phyloP scores from a whole-genome alignment of 2,329 filamentous ascomycete genomes.

The Chlorencoelia australis region DNA sequence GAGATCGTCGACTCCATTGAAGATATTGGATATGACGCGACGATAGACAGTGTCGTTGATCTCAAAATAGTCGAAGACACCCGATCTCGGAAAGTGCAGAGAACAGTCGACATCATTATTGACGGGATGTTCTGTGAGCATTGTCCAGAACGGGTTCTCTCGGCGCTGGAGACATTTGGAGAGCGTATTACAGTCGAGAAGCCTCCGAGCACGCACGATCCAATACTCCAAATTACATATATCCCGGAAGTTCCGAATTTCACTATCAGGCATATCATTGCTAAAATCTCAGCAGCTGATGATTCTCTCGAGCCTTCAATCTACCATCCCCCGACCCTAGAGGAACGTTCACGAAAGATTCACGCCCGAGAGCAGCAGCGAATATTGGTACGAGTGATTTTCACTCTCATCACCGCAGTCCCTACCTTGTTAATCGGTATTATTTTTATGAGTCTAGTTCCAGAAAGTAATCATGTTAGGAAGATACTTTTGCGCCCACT shows the following conservation, averaged over 20 bases:
- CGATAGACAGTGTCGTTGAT: constrained; percentile 39
- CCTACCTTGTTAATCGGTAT: constrained; percentile 83
- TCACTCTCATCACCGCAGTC: constrained; percentile 61
- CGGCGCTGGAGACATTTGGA: constrained; percentile 43
- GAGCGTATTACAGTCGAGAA: constrained; percentile 39
- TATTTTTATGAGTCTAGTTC: constrained; percentile 78
- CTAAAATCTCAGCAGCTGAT: constrained; percentile 56
- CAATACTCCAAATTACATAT: constrained; percentile 64
- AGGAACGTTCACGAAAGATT: constrained; percentile 69
- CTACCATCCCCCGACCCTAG: constrained; percentile 71
- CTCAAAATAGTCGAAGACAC: constrained; percentile 19
- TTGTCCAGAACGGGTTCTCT: constrained; percentile 51
- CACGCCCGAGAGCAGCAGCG: constrained; percentile 58
- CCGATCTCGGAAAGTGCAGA: constrained; percentile 6
- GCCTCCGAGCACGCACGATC: constrained; percentile 46
- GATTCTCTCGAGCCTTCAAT: constrained; percentile 56
- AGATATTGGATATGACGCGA: constrained; percentile 56
- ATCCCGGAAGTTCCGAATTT: constrained; percentile 55
- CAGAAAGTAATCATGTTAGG: constrained; percentile 45
- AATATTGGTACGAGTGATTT: constrained; percentile 58
- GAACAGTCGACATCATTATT: constrained; percentile 55
- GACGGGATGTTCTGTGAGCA: constrained; percentile 68
- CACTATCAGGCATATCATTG: constrained; percentile 66
- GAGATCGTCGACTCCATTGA: constrained; percentile 41
- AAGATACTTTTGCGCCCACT: constrained; percentile 64